Conservation (phyloP, 257 asterid species). For the Fraxinus americana region DNA sequence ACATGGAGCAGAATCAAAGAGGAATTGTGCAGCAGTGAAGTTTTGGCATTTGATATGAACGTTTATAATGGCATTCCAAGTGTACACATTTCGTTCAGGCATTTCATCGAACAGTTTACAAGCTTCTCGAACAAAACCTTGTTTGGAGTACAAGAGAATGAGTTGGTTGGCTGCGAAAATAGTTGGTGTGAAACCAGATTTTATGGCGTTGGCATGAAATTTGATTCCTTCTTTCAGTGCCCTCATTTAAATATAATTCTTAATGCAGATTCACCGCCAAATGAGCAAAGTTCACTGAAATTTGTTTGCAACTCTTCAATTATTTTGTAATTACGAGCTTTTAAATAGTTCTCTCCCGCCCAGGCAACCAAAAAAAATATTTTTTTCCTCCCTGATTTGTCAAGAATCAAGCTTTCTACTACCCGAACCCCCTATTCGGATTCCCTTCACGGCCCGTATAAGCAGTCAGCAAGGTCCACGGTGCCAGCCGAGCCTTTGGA, state of each 20-base stretch:
- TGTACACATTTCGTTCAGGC: constrained; percentile 68
- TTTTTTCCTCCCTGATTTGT: neutral
- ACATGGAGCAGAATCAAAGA: constrained; percentile 59
- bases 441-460: neutral
- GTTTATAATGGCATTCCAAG: constrained; percentile 78
- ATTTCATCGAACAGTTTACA: constrained; percentile 74
- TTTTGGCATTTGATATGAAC: constrained; percentile 55
- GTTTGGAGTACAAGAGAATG: constrained; percentile 47
- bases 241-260: constrained; percentile 36
- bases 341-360: neutral
- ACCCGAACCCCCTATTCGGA: no score
- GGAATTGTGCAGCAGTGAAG: constrained; percentile 46
- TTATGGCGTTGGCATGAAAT: constrained; percentile 48
- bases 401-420: neutral
- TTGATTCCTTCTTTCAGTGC: constrained; percentile 54
- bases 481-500: neutral
- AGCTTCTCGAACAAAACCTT: constrained; percentile 53
- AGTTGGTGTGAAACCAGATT: constrained; percentile 47
- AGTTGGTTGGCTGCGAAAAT: constrained; percentile 54
- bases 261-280: neutral
- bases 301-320: neutral
- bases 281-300: neutral
- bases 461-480: neutral
- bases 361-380: no score
- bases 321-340: neutral